Conservation (phyloP, 768 basidiomycete genomes). For the Suillus bovinus region DNA sequence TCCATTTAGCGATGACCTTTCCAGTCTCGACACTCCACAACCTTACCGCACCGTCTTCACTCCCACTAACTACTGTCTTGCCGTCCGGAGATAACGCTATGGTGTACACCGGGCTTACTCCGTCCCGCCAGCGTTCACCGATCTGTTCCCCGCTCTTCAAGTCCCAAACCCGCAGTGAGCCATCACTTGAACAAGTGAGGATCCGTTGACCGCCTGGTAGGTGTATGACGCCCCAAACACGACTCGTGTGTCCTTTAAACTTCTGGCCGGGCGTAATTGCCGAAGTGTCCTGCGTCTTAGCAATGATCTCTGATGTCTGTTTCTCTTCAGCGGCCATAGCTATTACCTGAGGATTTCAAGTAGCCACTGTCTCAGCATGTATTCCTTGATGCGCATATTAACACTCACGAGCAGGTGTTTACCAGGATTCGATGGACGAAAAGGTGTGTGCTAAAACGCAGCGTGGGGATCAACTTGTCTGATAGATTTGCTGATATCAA, state of each 20-base stretch:
- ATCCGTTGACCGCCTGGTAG: neutral
- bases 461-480: neutral
- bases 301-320: neutral
- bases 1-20: neutral
- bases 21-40: neutral
- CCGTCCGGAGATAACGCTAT: neutral
- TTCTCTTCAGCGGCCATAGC: neutral
- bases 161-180: neutral
- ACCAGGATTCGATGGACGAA: neutral
- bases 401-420: neutral
- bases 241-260: neutral
- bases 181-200: neutral
- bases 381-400: neutral
- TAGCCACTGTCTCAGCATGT: neutral
- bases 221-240: neutral
- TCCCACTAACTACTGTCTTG: neutral
- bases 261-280: neutral
- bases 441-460: neutral
- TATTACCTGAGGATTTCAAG: neutral
- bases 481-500: neutral
- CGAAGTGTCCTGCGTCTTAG: neutral
- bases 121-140: neutral
- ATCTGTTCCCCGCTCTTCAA: neutral
- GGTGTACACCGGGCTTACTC: rapidly evolving
- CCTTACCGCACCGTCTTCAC: neutral